phyloP scores from a whole-genome alignment of 257 asterid genomes.

The Solanum clarkiae region DNA sequence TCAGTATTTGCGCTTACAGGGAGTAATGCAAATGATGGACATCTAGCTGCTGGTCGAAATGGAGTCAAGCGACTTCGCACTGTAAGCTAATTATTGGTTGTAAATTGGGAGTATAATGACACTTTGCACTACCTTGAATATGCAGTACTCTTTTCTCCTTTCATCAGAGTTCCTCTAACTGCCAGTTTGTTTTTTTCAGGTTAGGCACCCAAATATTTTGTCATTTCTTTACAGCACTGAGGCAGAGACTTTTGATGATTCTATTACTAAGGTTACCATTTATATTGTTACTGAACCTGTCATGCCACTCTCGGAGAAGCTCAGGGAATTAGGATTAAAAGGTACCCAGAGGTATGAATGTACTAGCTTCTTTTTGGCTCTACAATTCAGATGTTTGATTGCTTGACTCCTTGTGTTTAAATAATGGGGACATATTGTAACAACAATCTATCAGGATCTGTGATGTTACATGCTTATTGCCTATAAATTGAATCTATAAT shows the following conservation, averaged over 20 bases:
- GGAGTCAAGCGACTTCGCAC: slow-evolving; percentile 98
- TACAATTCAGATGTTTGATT: neutral
- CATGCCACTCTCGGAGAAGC: slow-evolving; percentile 85
- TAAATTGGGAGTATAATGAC: neutral
- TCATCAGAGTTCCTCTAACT: slow-evolving; percentile 4
- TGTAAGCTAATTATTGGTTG: slow-evolving; percentile 28
- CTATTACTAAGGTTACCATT: slow-evolving; percentile 67
- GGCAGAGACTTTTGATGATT: slow-evolving; percentile 72
- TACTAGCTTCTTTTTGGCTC: neutral
- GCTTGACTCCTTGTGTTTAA: neutral
- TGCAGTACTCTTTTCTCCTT: neutral
- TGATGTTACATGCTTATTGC: neutral
- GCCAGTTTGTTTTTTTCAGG: slow-evolving; percentile 39
- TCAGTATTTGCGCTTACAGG: slow-evolving; percentile 89
- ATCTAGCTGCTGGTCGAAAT: slow-evolving; percentile 92
- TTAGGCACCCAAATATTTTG: slow-evolving; percentile 93
- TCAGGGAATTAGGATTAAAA: slow-evolving; percentile 80
- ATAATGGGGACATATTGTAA: neutral
- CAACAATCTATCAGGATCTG: neutral
- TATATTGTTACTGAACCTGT: slow-evolving; percentile 97
- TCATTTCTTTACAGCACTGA: slow-evolving; percentile 95
- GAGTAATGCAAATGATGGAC: slow-evolving; percentile 73
- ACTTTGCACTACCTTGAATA: neutral
- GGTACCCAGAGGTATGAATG: slow-evolving; percentile 74
- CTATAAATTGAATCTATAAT: neutral